Conservation (phyloP, 441 rosid genomes). For the Croton laevigatus region DNA sequence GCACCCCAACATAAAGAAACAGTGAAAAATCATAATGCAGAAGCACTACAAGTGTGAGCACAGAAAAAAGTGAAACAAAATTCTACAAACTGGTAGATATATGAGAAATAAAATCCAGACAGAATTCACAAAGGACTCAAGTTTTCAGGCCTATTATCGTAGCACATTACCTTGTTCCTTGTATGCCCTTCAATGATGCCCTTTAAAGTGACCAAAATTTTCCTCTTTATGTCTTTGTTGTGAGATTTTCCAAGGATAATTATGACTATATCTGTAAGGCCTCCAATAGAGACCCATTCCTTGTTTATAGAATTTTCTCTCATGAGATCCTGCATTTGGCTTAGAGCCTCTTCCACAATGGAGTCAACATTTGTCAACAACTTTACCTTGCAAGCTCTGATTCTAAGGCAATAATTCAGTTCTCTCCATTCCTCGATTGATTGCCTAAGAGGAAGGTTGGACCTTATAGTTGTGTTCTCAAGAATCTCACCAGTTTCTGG, state of each 20-base stretch:
- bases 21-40: background rate
- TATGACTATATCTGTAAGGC: constrained; percentile 45
- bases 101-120: no score
- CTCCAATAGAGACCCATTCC: constrained; percentile 62
- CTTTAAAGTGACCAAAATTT: constrained; percentile 48
- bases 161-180: constrained; percentile 47
- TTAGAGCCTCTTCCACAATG: constrained; percentile 41
- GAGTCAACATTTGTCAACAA: constrained; percentile 41
- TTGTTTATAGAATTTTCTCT: constrained; percentile 56
- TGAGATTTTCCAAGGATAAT: constrained; percentile 45
- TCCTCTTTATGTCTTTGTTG: constrained; percentile 48
- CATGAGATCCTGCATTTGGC: constrained; percentile 54
- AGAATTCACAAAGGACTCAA: background rate
- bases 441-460: constrained; percentile 54
- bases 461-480: constrained; percentile 52
- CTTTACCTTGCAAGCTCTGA: constrained; percentile 48
- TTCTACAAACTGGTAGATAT: constrained; percentile 2
- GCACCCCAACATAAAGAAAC: background rate
- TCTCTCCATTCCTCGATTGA: constrained; percentile 78
- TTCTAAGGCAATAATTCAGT: constrained; percentile 57
- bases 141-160: background rate
- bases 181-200: constrained; percentile 50
- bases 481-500: constrained; percentile 58
- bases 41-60: background rate
- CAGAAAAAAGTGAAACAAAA: background rate